Evolutionary conservation across 768 basidiomycete species (phyloP), one percentile per base, ranked within the genome.

Genomic region (Russula griseocarnosa): DNA sequence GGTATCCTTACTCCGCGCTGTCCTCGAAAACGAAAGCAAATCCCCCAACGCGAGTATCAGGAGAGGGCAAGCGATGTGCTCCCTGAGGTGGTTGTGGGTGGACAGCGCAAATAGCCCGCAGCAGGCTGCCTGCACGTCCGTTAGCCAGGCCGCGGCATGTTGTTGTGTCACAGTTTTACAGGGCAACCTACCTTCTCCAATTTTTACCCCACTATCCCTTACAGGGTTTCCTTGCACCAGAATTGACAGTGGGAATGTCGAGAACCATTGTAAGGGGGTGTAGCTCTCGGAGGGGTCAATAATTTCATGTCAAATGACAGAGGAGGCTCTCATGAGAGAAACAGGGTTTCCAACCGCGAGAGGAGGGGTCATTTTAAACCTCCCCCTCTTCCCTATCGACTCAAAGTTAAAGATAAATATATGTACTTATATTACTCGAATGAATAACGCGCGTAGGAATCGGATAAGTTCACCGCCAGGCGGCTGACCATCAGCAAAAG

Each of bases 301-400:
- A 22, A 40, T 50, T 13, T 62, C 54, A 14, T 18, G 22, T 62
- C 53, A 36, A 40, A 46, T 49, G 6, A 28, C 13, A 22, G 57
- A 62, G 49, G 55, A 26, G 40, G 16, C 50, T 24, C 14, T 49
- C 53, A 30, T 55, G 58, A 60, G 58, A 64, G 60, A 50, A 59
- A 54, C 20, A 16, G 11, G 13, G 49, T 47, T 40, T 52, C 26
- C 36, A 59, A 40, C 36, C 34, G 28, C 58, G n/a, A 46, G 51
- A 14, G 9, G 2, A 7, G 51, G 24, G 36, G 32, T 59, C 14
- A 42, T 28, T 22, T 24, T 32, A 38, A n/a, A 50, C 16, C 13
- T 14, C 9, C 28, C 28, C 36, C 53, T 30, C 22, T 47, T 24
- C 22, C 32, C 36, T 22, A 20, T 58, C 36, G 36, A 38, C 18